Evolutionary conservation across 352 stramenopile genomes (phyloP).

Genomic region (Peronospora destructor): DNA sequence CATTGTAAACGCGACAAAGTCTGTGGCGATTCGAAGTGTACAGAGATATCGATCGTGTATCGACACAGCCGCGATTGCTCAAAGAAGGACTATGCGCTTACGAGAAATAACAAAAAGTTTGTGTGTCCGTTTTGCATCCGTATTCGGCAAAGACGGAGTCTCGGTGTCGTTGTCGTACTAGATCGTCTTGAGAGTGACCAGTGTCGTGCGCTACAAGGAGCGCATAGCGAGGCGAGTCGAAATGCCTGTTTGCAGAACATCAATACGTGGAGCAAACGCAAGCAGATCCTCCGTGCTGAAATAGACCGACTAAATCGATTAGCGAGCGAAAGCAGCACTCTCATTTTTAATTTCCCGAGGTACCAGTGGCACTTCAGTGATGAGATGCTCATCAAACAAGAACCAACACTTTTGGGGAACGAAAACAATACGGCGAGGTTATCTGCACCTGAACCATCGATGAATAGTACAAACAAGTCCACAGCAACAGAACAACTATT

Average conservation of each 20-base stretch:
- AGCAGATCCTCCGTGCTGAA: constrained; percentile 15
- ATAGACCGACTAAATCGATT: constrained; percentile 31
- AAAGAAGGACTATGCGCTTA: constrained; percentile 12
- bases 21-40: constrained; percentile 27
- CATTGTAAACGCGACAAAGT: constrained; percentile 30
- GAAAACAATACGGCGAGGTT: constrained; percentile 1
- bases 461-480: constrained; percentile 1
- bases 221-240: constrained; percentile 22
- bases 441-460: not conserved
- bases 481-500: constrained; percentile 1
- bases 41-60: constrained; percentile 20
- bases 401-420: constrained; percentile 14
- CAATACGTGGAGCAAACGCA: constrained; percentile 22
- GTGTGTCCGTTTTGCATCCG: constrained; percentile 43
- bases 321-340: constrained; percentile 23
- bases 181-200: constrained; percentile 33
- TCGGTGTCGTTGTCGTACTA: constrained; percentile 22
- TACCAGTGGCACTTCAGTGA: constrained; percentile 36
- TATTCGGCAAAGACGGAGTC: constrained; percentile 27
- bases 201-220: constrained; percentile 18
- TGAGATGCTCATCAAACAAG: constrained; percentile 24
- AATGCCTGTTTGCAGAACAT: constrained; percentile 40
- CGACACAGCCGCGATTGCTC: constrained; percentile 26
- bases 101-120: constrained; percentile 8
- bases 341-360: constrained; percentile 34